phyloP scores from a whole-genome alignment of 1,284 basidiomycete species.

The Ustilago crameri region DNA sequence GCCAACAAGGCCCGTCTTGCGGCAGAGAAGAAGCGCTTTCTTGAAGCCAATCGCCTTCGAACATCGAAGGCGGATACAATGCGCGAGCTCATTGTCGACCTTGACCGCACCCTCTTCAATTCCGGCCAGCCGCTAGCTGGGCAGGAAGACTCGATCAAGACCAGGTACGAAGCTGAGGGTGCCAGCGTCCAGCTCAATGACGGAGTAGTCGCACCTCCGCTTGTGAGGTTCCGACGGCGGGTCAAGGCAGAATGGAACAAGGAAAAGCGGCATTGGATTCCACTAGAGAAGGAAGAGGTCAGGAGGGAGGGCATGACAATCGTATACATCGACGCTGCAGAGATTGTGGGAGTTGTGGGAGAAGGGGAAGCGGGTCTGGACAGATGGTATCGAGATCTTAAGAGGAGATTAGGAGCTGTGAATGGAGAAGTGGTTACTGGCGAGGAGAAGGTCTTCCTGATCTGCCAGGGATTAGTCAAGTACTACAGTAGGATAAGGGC shows the following conservation, averaged over 20 bases:
- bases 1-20: conserved; percentile 17
- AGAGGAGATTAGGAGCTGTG: conserved; percentile 10
- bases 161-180: conserved; percentile 30
- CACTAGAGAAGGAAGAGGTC: conserved; percentile 26
- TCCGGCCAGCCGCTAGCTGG: conserved; percentile 20
- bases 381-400: conserved; percentile 34
- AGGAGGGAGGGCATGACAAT: conserved; percentile 24
- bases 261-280: conserved; percentile 34
- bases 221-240: conserved; percentile 33
- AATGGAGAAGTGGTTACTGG: not conserved
- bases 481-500: conserved; percentile 20
- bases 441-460: conserved; percentile 29
- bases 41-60: conserved; percentile 46
- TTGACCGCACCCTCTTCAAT: conserved; percentile 34
- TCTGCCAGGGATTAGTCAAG: conserved; percentile 48
- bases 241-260: conserved; percentile 32
- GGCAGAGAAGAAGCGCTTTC: conserved; percentile 40
- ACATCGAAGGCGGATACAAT: conserved; percentile 47
- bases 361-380: conserved; percentile 20
- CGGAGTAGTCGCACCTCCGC: conserved; percentile 22
- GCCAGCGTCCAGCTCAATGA: conserved; percentile 31
- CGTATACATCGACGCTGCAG: conserved; percentile 33
- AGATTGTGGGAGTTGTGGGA: conserved; percentile 25
- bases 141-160: conserved; percentile 16
- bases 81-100: conserved; percentile 44